Evolutionary conservation across 2,329 filamentous ascomycete species (phyloP).

Genomic region (Tolypocladium tundrense): DNA sequence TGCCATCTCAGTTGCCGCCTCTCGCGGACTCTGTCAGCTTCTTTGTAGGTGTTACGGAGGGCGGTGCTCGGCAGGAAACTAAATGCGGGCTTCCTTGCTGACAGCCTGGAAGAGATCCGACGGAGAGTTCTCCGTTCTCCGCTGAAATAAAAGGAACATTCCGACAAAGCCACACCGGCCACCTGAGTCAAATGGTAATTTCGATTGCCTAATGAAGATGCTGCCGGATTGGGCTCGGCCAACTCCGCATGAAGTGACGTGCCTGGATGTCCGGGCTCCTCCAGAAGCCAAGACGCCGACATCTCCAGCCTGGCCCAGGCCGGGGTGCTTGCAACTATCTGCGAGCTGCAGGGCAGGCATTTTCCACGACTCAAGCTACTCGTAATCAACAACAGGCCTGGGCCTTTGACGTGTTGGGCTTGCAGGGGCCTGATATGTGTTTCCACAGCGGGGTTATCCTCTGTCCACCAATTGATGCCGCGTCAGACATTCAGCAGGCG

Average conservation of each 20-base stretch:
- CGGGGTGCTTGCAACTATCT: not conserved
- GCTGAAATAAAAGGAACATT: not conserved
- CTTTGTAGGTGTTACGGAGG: not conserved
- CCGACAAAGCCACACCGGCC: not conserved
- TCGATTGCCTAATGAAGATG: not conserved
- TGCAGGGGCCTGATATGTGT: not conserved
- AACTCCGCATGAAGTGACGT: not conserved
- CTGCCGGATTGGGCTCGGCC: not conserved
- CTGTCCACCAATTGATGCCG: not conserved
- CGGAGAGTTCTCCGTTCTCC: not conserved
- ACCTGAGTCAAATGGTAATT: not conserved
- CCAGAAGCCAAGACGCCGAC: not conserved
- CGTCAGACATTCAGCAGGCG: not conserved
- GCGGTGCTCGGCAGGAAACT: not conserved
- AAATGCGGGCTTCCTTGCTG: not conserved
- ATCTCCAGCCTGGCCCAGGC: not conserved
- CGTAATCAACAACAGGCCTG: not conserved
- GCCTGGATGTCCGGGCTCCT: not conserved
- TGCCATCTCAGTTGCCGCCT: too few species aligned
- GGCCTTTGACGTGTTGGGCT: not conserved
- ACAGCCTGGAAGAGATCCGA: not conserved
- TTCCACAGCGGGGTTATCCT: not conserved
- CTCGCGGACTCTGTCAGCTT: not conserved
- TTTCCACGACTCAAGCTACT: not conserved
- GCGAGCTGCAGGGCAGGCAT: not conserved